Base-by-base conservation (phyloP, 2,329 filamentous ascomycete genomes). In the Cercospora zeae-maydis region DNA sequence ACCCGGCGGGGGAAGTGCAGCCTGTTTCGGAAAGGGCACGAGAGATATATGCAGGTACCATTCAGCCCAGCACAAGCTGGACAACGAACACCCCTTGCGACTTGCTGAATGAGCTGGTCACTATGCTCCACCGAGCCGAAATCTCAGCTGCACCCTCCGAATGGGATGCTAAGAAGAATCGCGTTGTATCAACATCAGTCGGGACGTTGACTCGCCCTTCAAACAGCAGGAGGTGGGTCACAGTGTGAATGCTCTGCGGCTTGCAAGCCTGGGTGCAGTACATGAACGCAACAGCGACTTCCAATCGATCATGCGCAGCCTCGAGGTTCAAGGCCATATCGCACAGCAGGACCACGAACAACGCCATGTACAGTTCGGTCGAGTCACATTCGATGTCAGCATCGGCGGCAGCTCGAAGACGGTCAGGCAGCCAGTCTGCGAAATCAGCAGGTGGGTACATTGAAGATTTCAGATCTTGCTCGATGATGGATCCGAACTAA, bases 11-110 rank as follows among this genome's bases (percentile, higher is more conserved):
- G 56, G 24, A 33, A 49, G 24, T 47, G 11, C 16, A 16, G 21
- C 56, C 56, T 58, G n/a, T 58, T 58, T 49, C 21, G 56, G 56
- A 31, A 47, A 58, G 56, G 42, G 16, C 56, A 58, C 54, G 54
- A 57, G 54, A 19, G 54, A 47, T 49, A 58, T 58, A 49, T 58
- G 56, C 56, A 58, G 56, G 56, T 58, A 58, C 56, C 39, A 16
- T 13, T 13, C 21, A 24, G 33, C 53, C 33, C 53, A 39, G 30
- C 53, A 14, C 53, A 39, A 39, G 16, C 34, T 1, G 8, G 49
- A 53, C 16, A 34, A 34, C 16, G 30, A 53, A 5, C 8, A 34
- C 19, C 8, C 31, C 27, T 14, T 19, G 2, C 49, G 31, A 34
- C 30, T 27, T 49, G 42, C 21, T 49, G 21, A 47, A 11, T 24